Conservation (phyloP, 2,329 filamentous ascomycete genomes). For the Fusarium tanahbumbuense region DNA sequence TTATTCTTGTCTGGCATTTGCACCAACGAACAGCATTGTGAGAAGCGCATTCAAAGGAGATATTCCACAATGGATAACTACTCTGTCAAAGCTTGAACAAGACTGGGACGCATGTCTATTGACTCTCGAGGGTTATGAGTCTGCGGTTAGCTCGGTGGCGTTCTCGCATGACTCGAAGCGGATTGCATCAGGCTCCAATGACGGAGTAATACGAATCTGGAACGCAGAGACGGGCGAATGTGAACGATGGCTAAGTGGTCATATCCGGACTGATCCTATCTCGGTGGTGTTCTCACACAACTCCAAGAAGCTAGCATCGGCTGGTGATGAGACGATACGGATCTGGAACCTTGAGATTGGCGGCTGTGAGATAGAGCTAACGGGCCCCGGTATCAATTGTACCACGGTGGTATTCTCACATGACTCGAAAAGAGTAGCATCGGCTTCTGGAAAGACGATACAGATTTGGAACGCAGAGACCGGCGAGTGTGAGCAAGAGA, state of each 20-base stretch:
- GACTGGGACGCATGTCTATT: not conserved
- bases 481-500: not conserved
- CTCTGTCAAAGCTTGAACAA: not conserved
- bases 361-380: too few relatives aligned
- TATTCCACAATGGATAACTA: not conserved
- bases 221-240: not conserved
- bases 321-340: not conserved
- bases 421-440: not conserved
- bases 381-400: too few relatives aligned
- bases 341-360: not conserved
- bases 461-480: not conserved
- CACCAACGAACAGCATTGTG: not conserved
- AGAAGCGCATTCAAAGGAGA: not conserved
- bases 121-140: not conserved
- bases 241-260: not conserved
- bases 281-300: not conserved
- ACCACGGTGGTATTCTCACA: not conserved
- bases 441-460: rapidly evolving
- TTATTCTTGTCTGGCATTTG: not conserved
- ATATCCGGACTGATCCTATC: too few relatives aligned
- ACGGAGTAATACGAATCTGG: not conserved
- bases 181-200: not conserved
- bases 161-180: not conserved
- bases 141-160: not conserved
- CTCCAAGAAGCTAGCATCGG: not conserved